Base-by-base conservation (phyloP, 306 rosid species). In the Cucumis melo region DNA sequence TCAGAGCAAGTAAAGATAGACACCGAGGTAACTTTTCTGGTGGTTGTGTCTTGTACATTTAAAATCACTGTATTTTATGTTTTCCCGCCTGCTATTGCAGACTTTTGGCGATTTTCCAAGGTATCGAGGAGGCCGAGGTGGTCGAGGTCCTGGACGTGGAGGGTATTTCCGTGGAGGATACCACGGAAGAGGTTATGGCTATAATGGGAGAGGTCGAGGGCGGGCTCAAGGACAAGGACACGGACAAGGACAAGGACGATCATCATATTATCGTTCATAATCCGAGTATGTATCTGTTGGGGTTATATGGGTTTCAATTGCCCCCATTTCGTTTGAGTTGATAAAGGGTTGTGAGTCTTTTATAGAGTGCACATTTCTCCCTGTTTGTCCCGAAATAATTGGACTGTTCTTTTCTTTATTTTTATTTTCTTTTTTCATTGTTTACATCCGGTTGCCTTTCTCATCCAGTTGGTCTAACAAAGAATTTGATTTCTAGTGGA, bases 1-100 rank as follows among this genome's bases (percentile, higher is more conserved):
- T 86, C 89, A 23, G 97, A 91, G 82, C 98, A 93, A 87, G 78
- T 91, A 36, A 89, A 91, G 88, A 81, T 91, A 15, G 98, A 93
- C 77, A 86, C 96, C 1, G 97, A 93, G 97, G 98, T 93, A 48
- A 36, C 8, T 11, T 66, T 10, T 38, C 79, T 42, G 65, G 65
- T 59, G 16, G 38, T 27, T 59, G 64, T 11, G 65, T 8, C 19
- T 59, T 19, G 1, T 24, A 59, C 38, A 13, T 24, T 24, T 59
- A 11, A 24, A 24, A 59, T 59, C 6, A 17, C 38, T 27, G 10
- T 27, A 59, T 59, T 59, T 59, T 23, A 59, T 59, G 38, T 59
- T 59, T 59, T 13, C 19, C 65, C 13, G 38, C 12, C 36, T 59
- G 17, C 32, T 59, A 24, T 59, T 83, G 81, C 91, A 93, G 98